A percentile compares a stretch with the other conserved stretches of the same genome.
Evolutionary conservation across 78 protist species (phyloP).

Genomic region (Chrysochromulina parva): DNA sequence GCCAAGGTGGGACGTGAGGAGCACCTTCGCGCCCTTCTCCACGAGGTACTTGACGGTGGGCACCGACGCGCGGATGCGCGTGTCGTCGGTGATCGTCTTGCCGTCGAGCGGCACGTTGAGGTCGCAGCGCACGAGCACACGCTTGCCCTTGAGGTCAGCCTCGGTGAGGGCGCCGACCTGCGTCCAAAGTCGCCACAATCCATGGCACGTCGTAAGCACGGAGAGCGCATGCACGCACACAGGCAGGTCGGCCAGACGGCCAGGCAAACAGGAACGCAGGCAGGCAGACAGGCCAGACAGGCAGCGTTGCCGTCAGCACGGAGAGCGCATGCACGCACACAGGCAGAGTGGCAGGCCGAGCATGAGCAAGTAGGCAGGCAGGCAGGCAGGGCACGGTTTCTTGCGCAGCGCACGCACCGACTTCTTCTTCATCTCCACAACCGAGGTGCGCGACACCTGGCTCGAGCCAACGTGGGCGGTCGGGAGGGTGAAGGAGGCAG

Average conservation of each 20-base stretch:
- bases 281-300: no score
- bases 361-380: no score
- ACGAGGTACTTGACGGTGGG: constrained; percentile 69
- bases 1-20: constrained; percentile 73
- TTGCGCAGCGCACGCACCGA: not conserved
- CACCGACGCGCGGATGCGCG: constrained; percentile 65
- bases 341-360: no score
- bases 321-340: no score
- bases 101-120: constrained; percentile 75
- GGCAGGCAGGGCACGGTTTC: no score
- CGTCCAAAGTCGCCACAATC: not conserved
- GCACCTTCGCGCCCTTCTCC: constrained; percentile 55
- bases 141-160: constrained; percentile 54
- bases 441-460: not conserved
- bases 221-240: no score
- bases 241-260: no score
- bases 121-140: constrained; percentile 70
- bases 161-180: constrained; percentile 20
- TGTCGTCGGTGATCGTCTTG: constrained; percentile 58
- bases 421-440: constrained; percentile 24
- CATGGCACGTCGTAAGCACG: no score
- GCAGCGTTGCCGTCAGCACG: no score
- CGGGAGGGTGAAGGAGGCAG: no score
- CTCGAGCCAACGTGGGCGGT: no score
- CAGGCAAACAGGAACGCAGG: no score